These are phyloP conservation scores for Xylaria sp. DNA, from an alignment of 2,329 filamentous ascomycete species.

Conservation along the genomic window DNA sequence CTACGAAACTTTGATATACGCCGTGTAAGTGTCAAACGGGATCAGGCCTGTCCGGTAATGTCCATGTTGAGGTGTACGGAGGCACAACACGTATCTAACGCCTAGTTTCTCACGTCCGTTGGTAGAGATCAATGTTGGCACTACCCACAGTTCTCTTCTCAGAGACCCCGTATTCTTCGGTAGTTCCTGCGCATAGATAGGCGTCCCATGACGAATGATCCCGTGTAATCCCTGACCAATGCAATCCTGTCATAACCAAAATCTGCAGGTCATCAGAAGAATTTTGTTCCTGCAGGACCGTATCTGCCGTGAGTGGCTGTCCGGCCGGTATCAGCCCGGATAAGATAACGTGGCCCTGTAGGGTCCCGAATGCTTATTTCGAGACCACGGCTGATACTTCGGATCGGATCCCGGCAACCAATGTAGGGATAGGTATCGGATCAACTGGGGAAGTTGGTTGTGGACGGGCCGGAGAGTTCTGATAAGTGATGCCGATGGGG, in stretches of 20 bases:
- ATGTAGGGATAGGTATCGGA: too few relatives aligned
- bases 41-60: too few relatives aligned
- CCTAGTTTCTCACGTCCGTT: too few relatives aligned
- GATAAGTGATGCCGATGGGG: neutral
- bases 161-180: too few relatives aligned
- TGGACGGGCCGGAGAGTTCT: neutral
- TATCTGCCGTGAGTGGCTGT: neutral
- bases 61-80: too few relatives aligned
- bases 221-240: neutral
- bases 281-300: conserved; percentile 28
- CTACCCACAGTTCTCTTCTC: too few relatives aligned
- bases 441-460: too few relatives aligned
- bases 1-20: too few relatives aligned
- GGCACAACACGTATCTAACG: too few relatives aligned
- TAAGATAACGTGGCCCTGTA: neutral
- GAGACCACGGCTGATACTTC: neutral
- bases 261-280: conserved; percentile 28
- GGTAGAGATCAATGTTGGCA: too few relatives aligned
- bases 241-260: neutral
- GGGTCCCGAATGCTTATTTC: neutral
- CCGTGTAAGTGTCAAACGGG: too few relatives aligned
- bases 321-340: conserved; percentile 4
- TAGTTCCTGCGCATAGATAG: neutral
- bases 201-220: neutral
- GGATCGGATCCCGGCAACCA: neutral